Evolutionary conservation across 768 basidiomycete species (phyloP), one percentile per base, ranked within the genome.

Genomic region (Suillus spraguei): DNA sequence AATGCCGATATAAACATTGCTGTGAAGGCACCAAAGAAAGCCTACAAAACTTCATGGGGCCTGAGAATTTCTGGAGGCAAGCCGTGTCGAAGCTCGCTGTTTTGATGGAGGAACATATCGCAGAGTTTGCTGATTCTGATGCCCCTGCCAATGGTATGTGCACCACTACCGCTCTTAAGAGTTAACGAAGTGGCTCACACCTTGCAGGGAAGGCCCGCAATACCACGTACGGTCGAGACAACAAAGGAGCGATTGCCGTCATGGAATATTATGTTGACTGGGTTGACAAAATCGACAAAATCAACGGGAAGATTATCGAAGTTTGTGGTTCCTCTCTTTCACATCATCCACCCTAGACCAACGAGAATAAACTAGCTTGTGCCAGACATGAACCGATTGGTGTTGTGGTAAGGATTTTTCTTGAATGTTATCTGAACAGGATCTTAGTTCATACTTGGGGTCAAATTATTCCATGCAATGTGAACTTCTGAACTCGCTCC

Each of bases 391-490:
- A 88, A 72, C 88, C 88, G 3, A 77, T 84, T 64, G 84, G 84
- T 41, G 84, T 85, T 69, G 82, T 77, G 64, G 65, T 75, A 61
- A 69, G 61, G 62, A 55, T 50, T 4, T 65, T 11, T 60, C 69
- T 39, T 64, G 10, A 61, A 10, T 72, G 66, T 52, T 55, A 67
- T 22, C 67, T 64, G 10, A 65, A 70, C 32, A 67, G 65, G 16
- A 72, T 69, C 38, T 67, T 14, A 65, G 41, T 41, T 22, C 20
- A 65, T 36, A 60, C 66, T 17, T 66, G 75, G 33, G 80, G 79
- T 60, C 80, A 82, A 73, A 87, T 87, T 72, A 87, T 89, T 65
- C 88, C 89, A 4, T 90, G 88, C 87, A 87, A 87, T 76, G 87
- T 28, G 4, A 28, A 28, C 28, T 84, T 92, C 91, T 1, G 92